These are phyloP conservation scores for Populus ilicifolia DNA, from an alignment of 345 rosid genomes.

Conservation along the genomic window DNA sequence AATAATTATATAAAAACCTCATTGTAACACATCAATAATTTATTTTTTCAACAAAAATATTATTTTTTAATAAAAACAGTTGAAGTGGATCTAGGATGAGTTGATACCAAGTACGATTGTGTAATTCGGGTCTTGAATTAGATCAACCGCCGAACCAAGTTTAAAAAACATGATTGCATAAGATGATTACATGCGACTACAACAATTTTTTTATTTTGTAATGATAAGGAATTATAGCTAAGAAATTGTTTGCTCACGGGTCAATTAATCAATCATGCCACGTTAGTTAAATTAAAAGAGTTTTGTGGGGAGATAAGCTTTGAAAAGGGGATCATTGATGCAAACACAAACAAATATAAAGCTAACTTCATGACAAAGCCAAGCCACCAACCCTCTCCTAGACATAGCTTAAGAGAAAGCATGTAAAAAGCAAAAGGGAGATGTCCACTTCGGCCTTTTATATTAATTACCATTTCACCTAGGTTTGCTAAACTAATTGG, in stretches of 20 bases:
- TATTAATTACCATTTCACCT: too few species aligned
- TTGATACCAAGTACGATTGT: too few species aligned
- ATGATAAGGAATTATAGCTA: background rate
- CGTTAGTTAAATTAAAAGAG: slow-evolving; percentile 11
- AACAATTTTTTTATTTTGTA: background rate
- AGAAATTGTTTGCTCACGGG: slow-evolving; percentile 15
- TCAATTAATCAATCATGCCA: slow-evolving; percentile 16
- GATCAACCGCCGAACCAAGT: fast-evolving
- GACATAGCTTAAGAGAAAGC: slow-evolving; percentile 12
- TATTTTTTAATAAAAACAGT: too few species aligned
- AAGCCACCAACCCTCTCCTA: slow-evolving; percentile 19
- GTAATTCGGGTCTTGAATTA: too few species aligned
- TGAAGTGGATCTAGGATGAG: too few species aligned
- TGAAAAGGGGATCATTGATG: slow-evolving; percentile 10
- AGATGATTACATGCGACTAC: background rate
- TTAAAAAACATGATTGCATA: background rate
- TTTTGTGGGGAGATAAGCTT: slow-evolving; percentile 15
- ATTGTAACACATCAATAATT: fast-evolving
- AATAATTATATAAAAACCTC: too few species aligned
- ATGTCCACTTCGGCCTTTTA: background rate
- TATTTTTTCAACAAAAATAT: too few species aligned
- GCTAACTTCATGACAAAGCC: slow-evolving; percentile 39
- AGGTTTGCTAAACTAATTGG: too few species aligned
- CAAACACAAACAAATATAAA: slow-evolving; percentile 12
- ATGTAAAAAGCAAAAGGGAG: background rate